Percentiles rank a stretch among this genome's conserved stretches.
phyloP scores from a whole-genome alignment of 2,329 filamentous ascomycete genomes.

The Aspergillus felis region DNA sequence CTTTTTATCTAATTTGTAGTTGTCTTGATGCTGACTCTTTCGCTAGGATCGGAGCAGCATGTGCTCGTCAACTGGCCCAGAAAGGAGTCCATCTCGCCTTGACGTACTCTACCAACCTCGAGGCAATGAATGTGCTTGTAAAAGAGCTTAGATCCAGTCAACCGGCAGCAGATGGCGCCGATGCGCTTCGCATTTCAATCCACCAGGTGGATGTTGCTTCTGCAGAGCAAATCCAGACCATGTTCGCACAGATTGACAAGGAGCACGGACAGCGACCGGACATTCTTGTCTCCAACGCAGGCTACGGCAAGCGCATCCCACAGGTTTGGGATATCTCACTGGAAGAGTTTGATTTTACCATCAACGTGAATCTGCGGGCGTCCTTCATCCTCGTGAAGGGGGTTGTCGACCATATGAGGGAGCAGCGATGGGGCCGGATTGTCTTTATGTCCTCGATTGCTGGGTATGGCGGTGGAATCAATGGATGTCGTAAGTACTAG shows the following conservation, averaged over 20 bases:
- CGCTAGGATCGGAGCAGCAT: slow-evolving; percentile 57
- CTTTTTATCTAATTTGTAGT: neutral
- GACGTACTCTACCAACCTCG: slow-evolving; percentile 54
- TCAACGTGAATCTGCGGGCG: slow-evolving; percentile 60
- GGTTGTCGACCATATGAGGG: slow-evolving; percentile 58
- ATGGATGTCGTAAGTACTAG: slow-evolving; percentile 55
- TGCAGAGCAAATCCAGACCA: slow-evolving; percentile 49
- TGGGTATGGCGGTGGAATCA: slow-evolving; percentile 60
- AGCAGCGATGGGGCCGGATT: slow-evolving; percentile 59
- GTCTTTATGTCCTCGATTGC: slow-evolving; percentile 63
- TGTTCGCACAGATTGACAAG: slow-evolving; percentile 53
- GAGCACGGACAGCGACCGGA: slow-evolving; percentile 55
- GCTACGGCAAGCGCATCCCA: slow-evolving; percentile 59
- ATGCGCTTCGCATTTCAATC: slow-evolving; percentile 44
- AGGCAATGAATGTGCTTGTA: slow-evolving; percentile 45
- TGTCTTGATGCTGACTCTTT: slow-evolving; percentile 3
- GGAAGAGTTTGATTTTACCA: slow-evolving; percentile 61
- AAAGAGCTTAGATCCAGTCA: slow-evolving; percentile 36
- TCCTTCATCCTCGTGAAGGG: slow-evolving; percentile 61
- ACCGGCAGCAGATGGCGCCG: slow-evolving; percentile 6
- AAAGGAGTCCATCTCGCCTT: slow-evolving; percentile 55
- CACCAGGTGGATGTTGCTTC: slow-evolving; percentile 58
- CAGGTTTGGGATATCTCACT: slow-evolving; percentile 57
- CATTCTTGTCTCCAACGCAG: slow-evolving; percentile 65
- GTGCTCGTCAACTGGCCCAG: slow-evolving; percentile 52